Evolutionary conservation across 2,329 filamentous ascomycete species (phyloP), one percentile per base, ranked within the genome.

Genomic region (Myriangium duriaei): DNA sequence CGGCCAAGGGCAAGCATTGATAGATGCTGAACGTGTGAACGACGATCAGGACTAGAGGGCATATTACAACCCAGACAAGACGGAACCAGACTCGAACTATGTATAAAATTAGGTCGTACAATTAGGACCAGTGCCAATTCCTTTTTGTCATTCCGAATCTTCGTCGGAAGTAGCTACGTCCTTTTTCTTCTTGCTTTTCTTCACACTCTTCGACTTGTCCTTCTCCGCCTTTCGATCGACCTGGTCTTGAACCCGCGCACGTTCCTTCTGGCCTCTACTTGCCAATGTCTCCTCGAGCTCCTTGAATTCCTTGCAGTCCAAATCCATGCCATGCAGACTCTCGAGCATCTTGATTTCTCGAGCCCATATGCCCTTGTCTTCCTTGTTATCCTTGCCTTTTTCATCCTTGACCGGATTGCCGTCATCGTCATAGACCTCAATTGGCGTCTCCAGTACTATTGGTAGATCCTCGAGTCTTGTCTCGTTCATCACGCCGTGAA

Each of bases 401-500:
- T 54, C 56, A 38, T 58, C 55, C 41, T 56, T 55, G 30, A 54
- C 45, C 57, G 48, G 31, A 15, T 79, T 79, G 30, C 79, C 80
- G 46, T 78, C 68, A 33, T 68, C 62, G 12, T 72, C 76, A 32
- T 74, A 73, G 26, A 70, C 69, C 44, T 92, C 84, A 45, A 91
- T 88, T 4, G 91, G 91, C n/a, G 91, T 98, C 65, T 98, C 91
- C 5, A 98, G 71, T 2, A 98, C 78, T 75, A 98, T 85, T 3
- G 91, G 91, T 51, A 95, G 61, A 16, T 75, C 75, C 48, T 81
- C 72, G 42, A 96, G 81, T 1, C 74, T 67, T 16, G 70, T 65
- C 51, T 85, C 76, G 57, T 96, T 96, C 68, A 96, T 79, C 42
- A 98, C 64, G 53, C 79, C 84, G 62, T 94, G 84, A 59, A 98